Conservation (phyloP, 2,329 filamentous ascomycete genomes). For the Fusarium zealandicum region DNA sequence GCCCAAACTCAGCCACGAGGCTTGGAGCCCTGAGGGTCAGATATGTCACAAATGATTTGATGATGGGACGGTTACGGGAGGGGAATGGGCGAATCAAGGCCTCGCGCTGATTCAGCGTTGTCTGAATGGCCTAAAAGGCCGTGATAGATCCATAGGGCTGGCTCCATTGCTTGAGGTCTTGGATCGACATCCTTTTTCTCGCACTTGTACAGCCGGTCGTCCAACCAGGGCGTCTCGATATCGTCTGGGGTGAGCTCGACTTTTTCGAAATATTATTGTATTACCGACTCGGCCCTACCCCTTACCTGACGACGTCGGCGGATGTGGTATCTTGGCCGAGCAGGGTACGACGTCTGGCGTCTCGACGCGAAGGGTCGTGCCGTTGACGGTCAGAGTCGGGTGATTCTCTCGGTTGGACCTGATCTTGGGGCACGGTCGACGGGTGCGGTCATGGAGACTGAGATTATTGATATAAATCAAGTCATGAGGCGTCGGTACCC, state of each 20-base stretch:
- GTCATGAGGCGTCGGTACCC: slow-evolving; percentile 17
- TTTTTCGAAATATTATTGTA: no score
- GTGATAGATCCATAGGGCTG: slow-evolving; percentile 4
- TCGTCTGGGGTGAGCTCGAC: no score
- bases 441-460: background rate
- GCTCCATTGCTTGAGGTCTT: background rate
- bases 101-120: slow-evolving; percentile 20
- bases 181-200: slow-evolving; percentile 18
- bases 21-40: slow-evolving; percentile 9
- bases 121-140: slow-evolving; percentile 15
- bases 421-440: slow-evolving; percentile 14
- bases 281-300: slow-evolving; percentile 5
- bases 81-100: slow-evolving; percentile 14
- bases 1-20: slow-evolving; percentile 7
- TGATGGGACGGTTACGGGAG: slow-evolving; percentile 10
- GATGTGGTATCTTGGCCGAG: slow-evolving; percentile 6
- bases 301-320: background rate
- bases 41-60: slow-evolving; percentile 16
- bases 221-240: slow-evolving; percentile 13
- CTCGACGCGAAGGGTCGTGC: slow-evolving; percentile 9
- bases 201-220: slow-evolving; percentile 37
- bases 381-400: slow-evolving; percentile 16
- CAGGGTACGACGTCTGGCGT: slow-evolving; percentile 26
- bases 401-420: slow-evolving; percentile 10
- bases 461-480: slow-evolving; percentile 1